Evolutionary conservation across 2,329 filamentous ascomycete genomes (phyloP).

Genomic region (Fusarium illudens): DNA sequence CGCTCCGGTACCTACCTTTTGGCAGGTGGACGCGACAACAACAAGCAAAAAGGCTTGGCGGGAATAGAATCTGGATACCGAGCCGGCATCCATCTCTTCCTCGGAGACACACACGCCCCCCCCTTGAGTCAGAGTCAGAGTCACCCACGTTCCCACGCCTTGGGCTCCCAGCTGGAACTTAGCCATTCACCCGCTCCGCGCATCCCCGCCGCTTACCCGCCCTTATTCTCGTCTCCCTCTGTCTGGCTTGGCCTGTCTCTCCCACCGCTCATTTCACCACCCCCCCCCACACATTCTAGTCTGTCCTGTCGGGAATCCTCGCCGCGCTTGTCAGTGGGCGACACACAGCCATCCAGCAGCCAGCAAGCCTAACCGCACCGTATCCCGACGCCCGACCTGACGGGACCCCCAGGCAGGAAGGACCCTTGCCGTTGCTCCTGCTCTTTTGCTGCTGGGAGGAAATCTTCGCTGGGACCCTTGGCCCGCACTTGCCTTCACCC

Average conservation of each 20-base stretch:
- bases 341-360: conserved; percentile 6
- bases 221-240: conserved; percentile 14
- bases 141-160: not conserved
- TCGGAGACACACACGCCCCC: conserved; percentile 6
- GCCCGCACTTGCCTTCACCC: conserved; percentile 25
- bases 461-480: conserved; percentile 28
- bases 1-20: conserved; percentile 1
- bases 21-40: conserved; percentile 22
- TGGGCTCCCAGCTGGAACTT: not conserved
- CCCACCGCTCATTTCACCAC: conserved; percentile 31
- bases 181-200: conserved; percentile 17
- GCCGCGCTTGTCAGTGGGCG: conserved; percentile 2
- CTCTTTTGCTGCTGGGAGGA: not conserved
- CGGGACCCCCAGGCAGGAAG: not conserved
- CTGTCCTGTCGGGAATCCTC: conserved; percentile 20
- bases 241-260: conserved; percentile 22
- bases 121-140: not conserved
- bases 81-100: conserved; percentile 1
- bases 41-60: conserved; percentile 29
- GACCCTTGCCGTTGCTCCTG: conserved; percentile 21
- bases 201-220: conserved; percentile 26
- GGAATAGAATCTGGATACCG: conserved; percentile 29
- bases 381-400: conserved; percentile 24
- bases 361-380: conserved; percentile 16
- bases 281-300: not conserved